Evolutionary conservation across 331 rosid genomes (phyloP), one percentile per base, ranked within the genome.

Genomic region (Stylosanthes scabra): DNA sequence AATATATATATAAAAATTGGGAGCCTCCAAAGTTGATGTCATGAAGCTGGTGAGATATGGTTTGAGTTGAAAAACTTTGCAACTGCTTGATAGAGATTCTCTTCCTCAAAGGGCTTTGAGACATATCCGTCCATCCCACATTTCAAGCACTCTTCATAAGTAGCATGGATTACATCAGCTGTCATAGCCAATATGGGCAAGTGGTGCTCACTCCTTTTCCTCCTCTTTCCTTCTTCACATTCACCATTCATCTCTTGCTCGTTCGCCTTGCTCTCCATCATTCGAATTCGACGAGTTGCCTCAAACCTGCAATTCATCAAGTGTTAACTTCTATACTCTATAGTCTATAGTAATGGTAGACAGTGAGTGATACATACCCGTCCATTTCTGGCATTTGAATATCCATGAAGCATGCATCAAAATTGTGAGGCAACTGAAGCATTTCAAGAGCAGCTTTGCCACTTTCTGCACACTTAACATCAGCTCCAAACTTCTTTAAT

Each of bases 351-450:
- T 20, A 20, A 20, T 20, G 25, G 25, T 20, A 20, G 25, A 20
- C 25, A 20, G 25, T 20, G n/a, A n/a, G n/a, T n/a, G 25, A 20
- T 20, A 20, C 25, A 20, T 86, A 95, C 99, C 99, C 99, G 62
- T 95, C 99, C 99, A 95, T 95, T 78, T 95, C 99, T 8, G 99
- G 99, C 99, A 95, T 95, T 68, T 95, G 99, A 78, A 95, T 92
- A 76, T 95, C 99, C 99, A 95, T 95, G 88, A 95, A 95, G 82
- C 99, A 95, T 16, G 99, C 99, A 83, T 95, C 97, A 44, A 95
- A 92, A 62, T 63, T 40, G 63, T 95, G 98, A 11, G 99, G 99
- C 29, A 88, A 74, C 63, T 90, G 84, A 85, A 95, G 99, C 89
- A 87, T 71, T 7, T 77, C 81, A 80, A 95, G 95, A 11, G 99